A percentile compares a stretch with the other conserved stretches of the same genome.
Evolutionary conservation across 768 basidiomycete species (phyloP).

Genomic region (Boletus coccyginus): DNA sequence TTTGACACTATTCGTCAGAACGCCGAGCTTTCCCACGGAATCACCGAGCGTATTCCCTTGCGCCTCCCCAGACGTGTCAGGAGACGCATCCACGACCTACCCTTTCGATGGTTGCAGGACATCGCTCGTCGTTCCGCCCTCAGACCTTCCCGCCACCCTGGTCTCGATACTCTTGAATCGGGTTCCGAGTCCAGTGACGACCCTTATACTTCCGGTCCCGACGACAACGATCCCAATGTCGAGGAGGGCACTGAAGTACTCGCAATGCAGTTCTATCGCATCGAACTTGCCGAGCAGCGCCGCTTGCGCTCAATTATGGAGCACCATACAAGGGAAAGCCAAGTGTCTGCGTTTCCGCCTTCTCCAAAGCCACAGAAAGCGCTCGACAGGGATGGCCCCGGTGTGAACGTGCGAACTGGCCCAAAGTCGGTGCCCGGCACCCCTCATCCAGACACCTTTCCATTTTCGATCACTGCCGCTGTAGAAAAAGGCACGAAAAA

Average conservation of each 20-base stretch:
- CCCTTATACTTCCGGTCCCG: slow-evolving; percentile 29
- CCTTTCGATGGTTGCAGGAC: slow-evolving; percentile 74
- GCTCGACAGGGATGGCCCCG: background rate
- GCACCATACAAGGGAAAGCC: slow-evolving; percentile 72
- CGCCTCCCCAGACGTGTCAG: slow-evolving; percentile 47
- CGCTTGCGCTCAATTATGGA: slow-evolving; percentile 90
- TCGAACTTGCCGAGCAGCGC: slow-evolving; percentile 89
- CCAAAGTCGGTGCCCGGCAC: slow-evolving; percentile 20
- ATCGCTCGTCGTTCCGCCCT: slow-evolving; percentile 56
- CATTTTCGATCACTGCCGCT: slow-evolving; percentile 93
- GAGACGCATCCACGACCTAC: slow-evolving; percentile 67
- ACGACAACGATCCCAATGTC: slow-evolving; percentile 38
- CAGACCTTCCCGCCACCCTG: slow-evolving; percentile 14
- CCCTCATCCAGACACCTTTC: slow-evolving; percentile 42
- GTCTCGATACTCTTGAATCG: slow-evolving; percentile 19
- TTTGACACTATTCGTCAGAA: slow-evolving; percentile 93
- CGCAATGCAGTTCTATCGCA: slow-evolving; percentile 90
- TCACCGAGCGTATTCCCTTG: slow-evolving; percentile 82
- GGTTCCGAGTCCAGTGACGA: slow-evolving; percentile 38
- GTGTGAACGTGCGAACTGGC: slow-evolving; percentile 1
- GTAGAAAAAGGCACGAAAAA: slow-evolving; percentile 95
- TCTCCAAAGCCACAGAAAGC: slow-evolving; percentile 7
- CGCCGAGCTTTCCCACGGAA: slow-evolving; percentile 69
- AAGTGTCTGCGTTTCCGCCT: slow-evolving; percentile 7
- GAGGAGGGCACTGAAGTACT: slow-evolving; percentile 76